phyloP scores from a whole-genome alignment of 306 rosid genomes.

The Fagus crenata region DNA sequence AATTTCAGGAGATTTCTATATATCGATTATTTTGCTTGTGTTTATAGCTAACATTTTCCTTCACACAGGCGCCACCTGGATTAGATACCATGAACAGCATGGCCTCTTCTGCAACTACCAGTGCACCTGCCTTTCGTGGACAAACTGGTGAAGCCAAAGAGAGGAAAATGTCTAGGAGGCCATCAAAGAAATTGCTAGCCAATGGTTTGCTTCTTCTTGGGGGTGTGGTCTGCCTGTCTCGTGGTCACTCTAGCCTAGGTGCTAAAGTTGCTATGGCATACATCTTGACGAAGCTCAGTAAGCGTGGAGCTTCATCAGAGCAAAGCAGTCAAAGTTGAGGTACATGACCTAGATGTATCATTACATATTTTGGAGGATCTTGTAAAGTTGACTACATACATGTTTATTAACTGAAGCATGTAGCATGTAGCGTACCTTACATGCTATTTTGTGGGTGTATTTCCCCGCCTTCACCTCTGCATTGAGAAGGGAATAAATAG shows the following conservation, averaged over 20 bases:
- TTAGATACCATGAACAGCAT: conserved; percentile 41
- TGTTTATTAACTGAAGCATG: background rate
- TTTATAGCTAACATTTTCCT: conserved; percentile 24
- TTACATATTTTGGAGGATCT: conserved; percentile 4
- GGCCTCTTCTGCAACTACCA: conserved; percentile 28
- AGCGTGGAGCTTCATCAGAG: conserved; percentile 46
- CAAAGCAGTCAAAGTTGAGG: conserved; percentile 29
- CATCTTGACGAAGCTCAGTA: conserved; percentile 61
- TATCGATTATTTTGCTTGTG: background rate
- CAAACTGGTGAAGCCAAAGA: conserved; percentile 33
- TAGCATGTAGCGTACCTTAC: background rate
- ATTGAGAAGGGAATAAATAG: background rate
- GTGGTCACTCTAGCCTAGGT: conserved; percentile 81
- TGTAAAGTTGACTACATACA: background rate
- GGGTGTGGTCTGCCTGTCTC: conserved; percentile 69
- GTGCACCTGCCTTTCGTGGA: conserved; percentile 25
- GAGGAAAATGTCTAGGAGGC: conserved; percentile 36
- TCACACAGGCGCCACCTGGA: conserved; percentile 57
- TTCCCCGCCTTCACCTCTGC: background rate
- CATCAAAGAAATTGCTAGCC: conserved; percentile 63
- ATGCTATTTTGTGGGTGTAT: background rate
- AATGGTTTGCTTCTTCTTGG: conserved; percentile 73
- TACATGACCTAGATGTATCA: conserved; percentile 23
- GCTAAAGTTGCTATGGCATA: conserved; percentile 84
- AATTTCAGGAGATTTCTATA: background rate